Evolutionary conservation across 495 filamentous ascomycete species (phyloP).

Genomic region (Penicillium malachiteum): DNA sequence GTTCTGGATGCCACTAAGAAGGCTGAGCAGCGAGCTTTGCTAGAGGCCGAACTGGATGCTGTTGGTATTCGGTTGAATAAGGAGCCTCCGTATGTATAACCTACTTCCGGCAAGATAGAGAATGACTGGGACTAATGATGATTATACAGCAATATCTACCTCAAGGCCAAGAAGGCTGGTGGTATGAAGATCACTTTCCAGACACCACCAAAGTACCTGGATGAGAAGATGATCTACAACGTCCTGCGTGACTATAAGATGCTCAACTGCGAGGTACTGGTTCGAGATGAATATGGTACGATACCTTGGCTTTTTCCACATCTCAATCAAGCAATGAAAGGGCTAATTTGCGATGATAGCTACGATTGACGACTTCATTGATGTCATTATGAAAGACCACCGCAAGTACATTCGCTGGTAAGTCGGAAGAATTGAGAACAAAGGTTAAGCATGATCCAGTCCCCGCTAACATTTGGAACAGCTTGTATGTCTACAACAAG

Average conservation of each 20-base stretch:
- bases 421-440: slow-evolving; percentile 1
- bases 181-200: slow-evolving; percentile 99
- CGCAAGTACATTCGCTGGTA: slow-evolving; percentile 92
- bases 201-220: slow-evolving; percentile 79
- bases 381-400: slow-evolving; percentile 99
- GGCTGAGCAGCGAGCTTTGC: slow-evolving; percentile 84
- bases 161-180: slow-evolving; percentile 96
- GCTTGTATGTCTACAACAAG: slow-evolving; percentile 99
- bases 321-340: neutral
- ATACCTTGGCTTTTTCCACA: neutral
- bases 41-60: slow-evolving; percentile 93
- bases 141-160: slow-evolving; percentile 80
- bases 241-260: slow-evolving; percentile 98
- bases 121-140: slow-evolving; percentile 14
- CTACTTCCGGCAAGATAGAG: neutral
- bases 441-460: neutral
- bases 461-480: slow-evolving; percentile 28
- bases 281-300: slow-evolving; percentile 85
- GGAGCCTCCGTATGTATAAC: slow-evolving; percentile 72
- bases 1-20: slow-evolving; percentile 95
- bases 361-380: slow-evolving; percentile 97
- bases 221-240: slow-evolving; percentile 97
- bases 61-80: slow-evolving; percentile 94
- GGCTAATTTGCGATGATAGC: slow-evolving; percentile 41
- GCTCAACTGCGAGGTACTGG: slow-evolving; percentile 93